phyloP scores from a whole-genome alignment of 2,329 filamentous ascomycete species.

The Stagonosporopsis rhizophila region DNA sequence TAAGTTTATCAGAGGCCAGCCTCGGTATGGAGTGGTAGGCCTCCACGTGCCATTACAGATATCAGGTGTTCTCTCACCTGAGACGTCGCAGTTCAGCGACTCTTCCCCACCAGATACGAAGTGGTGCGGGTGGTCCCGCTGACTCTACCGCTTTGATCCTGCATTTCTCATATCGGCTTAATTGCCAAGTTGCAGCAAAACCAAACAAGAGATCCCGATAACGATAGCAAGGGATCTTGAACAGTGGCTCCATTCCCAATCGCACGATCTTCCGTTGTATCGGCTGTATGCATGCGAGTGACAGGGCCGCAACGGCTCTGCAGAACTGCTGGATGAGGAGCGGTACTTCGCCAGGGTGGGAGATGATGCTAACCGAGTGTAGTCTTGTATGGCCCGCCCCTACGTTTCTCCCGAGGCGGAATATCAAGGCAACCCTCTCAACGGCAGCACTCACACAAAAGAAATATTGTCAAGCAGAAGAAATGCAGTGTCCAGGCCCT shows the following conservation, averaged over 20 bases:
- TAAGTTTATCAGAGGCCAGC: not conserved
- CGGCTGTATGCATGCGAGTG: not conserved
- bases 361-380: not conserved
- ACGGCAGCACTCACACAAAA: not conserved
- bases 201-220: too few relatives aligned
- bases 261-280: not conserved
- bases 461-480: not conserved
- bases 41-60: not conserved
- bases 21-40: not conserved
- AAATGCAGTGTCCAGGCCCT: not conserved
- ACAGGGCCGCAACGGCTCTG: not conserved
- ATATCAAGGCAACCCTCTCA: not conserved
- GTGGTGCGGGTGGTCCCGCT: too few relatives aligned
- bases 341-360: not conserved
- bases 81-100: not conserved
- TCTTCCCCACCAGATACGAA: not conserved
- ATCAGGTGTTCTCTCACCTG: not conserved
- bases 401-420: slow-evolving; percentile 2
- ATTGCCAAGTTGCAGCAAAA: too few relatives aligned
- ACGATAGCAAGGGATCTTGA: too few relatives aligned
- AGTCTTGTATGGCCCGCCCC: not conserved
- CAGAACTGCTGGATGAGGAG: not conserved
- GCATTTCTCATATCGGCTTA: too few relatives aligned
- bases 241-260: too few relatives aligned
- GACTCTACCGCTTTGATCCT: too few relatives aligned